A percentile compares a stretch with the other conserved stretches of the same genome.
These are phyloP conservation scores for Venturiaceae sp. DNA, from an alignment of 2,329 filamentous ascomycete species.

Conservation along the genomic window DNA sequence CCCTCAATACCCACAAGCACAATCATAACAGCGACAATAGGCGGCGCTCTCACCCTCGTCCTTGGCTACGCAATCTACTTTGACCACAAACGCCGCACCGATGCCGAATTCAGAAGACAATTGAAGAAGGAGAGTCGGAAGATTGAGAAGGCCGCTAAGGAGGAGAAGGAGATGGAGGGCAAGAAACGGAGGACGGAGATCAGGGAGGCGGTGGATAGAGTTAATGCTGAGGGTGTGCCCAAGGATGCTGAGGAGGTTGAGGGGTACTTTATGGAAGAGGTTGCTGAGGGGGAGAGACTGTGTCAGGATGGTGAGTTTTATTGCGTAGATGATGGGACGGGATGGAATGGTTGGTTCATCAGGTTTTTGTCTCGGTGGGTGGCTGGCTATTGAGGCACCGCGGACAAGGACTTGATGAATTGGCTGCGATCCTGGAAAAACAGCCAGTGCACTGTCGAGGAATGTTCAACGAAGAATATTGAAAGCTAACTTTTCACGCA, in stretches of 20 bases:
- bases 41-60: conserved; percentile 46
- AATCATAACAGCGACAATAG: conserved; percentile 47
- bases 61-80: conserved; percentile 59
- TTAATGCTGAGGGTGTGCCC: conserved; percentile 88
- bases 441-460: neutral
- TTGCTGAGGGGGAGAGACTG: conserved; percentile 77
- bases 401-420: neutral
- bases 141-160: conserved; percentile 61
- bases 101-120: conserved; percentile 52
- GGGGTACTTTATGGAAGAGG: conserved; percentile 92
- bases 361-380: neutral
- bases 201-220: conserved; percentile 64
- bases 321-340: neutral
- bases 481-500: conserved; percentile 20
- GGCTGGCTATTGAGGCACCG: neutral
- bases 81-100: conserved; percentile 54
- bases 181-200: conserved; percentile 64
- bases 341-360: neutral
- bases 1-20: neutral
- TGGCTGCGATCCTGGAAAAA: neutral
- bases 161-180: conserved; percentile 56
- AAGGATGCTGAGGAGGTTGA: conserved; percentile 86
- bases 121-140: conserved; percentile 67
- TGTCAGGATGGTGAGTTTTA: conserved; percentile 64
- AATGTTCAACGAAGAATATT: neutral